Conservation (phyloP, 2,329 filamentous ascomycete genomes). For the Hymenotorrendiella dingleyae region DNA sequence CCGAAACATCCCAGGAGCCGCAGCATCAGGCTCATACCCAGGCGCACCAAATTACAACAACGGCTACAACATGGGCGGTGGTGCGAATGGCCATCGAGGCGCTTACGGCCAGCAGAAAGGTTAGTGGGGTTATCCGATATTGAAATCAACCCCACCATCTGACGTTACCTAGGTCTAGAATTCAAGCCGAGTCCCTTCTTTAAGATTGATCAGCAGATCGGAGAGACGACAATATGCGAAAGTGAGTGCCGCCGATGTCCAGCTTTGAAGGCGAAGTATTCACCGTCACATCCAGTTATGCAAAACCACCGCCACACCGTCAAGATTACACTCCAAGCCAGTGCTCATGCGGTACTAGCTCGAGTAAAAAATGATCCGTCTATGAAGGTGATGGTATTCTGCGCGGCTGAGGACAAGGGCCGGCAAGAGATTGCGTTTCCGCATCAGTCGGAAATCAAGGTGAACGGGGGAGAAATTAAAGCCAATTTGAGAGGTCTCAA, state of each 20-base stretch:
- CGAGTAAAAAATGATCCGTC: slow-evolving; percentile 21
- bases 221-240: slow-evolving; percentile 62
- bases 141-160: slow-evolving; percentile 10
- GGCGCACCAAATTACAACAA: slow-evolving; percentile 1
- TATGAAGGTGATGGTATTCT: slow-evolving; percentile 75
- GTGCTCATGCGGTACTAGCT: slow-evolving; percentile 36
- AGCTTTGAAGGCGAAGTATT: neutral
- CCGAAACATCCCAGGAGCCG: slow-evolving; percentile 8
- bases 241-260: slow-evolving; percentile 45
- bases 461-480: slow-evolving; percentile 83
- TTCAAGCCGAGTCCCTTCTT: slow-evolving; percentile 87
- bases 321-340: slow-evolving; percentile 51
- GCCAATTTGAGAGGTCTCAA: slow-evolving; percentile 93
- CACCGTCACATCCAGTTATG: slow-evolving; percentile 26
- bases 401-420: slow-evolving; percentile 57
- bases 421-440: slow-evolving; percentile 81
- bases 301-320: slow-evolving; percentile 38
- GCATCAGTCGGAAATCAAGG: slow-evolving; percentile 84
- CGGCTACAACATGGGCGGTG: slow-evolving; percentile 15
- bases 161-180: slow-evolving; percentile 31
- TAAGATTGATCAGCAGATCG: slow-evolving; percentile 58
- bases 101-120: slow-evolving; percentile 2
- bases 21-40: slow-evolving; percentile 3
- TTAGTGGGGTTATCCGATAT: too few relatives aligned
- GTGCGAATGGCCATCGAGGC: slow-evolving; percentile 3